phyloP scores from a whole-genome alignment of 2,329 filamentous ascomycete genomes.

The Penicillium decumbens region DNA sequence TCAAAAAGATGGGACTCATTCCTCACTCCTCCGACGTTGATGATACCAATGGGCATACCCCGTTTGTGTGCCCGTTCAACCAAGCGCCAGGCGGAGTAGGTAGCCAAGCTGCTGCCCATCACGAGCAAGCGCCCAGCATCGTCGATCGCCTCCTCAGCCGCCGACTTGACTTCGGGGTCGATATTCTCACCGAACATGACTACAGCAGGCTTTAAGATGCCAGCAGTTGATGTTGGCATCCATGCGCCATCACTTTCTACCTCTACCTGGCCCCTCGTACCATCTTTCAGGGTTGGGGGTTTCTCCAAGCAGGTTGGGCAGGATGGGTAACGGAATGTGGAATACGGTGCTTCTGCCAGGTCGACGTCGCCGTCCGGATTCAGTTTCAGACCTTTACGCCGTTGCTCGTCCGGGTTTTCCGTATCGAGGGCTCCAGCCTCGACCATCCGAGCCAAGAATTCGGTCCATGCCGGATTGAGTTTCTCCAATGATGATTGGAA shows the following conservation, averaged over 20 bases:
- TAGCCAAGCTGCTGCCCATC: constrained; percentile 84
- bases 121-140: constrained; percentile 69
- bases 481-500: constrained; percentile 73
- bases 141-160: constrained; percentile 76
- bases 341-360: constrained; percentile 78
- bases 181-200: constrained; percentile 97
- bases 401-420: constrained; percentile 67
- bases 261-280: constrained; percentile 56
- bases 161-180: constrained; percentile 60
- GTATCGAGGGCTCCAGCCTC: constrained; percentile 70
- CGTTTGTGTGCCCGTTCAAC: constrained; percentile 77
- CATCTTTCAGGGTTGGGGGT: constrained; percentile 55
- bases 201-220: constrained; percentile 86
- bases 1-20: constrained; percentile 44
- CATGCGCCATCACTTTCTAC: constrained; percentile 78
- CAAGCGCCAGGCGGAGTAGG: constrained; percentile 89
- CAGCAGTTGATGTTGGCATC: constrained; percentile 61
- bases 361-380: constrained; percentile 97
- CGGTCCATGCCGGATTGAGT: constrained; percentile 82
- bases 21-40: constrained; percentile 63
- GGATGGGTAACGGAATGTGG: constrained; percentile 83
- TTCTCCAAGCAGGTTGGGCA: constrained; percentile 72
- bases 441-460: constrained; percentile 67
- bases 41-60: constrained; percentile 77
- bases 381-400: constrained; percentile 66